Base-by-base conservation (phyloP, 495 filamentous ascomycete species). In the Letharia lupina region DNA sequence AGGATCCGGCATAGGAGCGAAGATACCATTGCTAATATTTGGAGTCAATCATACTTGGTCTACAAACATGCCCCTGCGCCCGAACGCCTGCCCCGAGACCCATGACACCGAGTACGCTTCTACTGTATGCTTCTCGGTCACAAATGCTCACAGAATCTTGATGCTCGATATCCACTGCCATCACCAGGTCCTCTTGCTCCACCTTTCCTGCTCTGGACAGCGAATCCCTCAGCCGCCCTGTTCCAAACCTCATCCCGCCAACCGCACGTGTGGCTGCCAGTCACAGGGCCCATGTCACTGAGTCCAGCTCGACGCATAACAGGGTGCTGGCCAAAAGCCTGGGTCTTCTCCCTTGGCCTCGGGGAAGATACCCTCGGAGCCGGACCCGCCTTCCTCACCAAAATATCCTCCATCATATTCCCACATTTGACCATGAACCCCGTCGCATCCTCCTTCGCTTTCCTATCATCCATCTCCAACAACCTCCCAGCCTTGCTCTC, bases 1-100 rank as follows among this genome's bases (percentile, higher is more conserved):
- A 6, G 54, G 52, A 42, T 10, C 54, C 47, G 52, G 28, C 33
- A 58, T 41, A 2, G 62, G 52, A 47, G 23, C 8, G 40, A 47
- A 45, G 52, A 65, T 59, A 65, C 41, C 63, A 40, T 45, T 65
- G 52, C 50, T 6, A n/a, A 57, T 64, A 58, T 33, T 16, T 41
- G 2, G 20, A 57, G 4, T 57, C 20, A 2, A 35, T 28, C 23
- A 28, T 57, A 1, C 5, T 20, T 57, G 54, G 7, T 57, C 33
- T 57, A 57, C 33, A 8, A 18, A 37, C 33, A 57, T 33, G 15
- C 39, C 15, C 31, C 33, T 3, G 13, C 1, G 54, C 54, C 54
- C 39, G 31, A 57, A 57, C 54, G 31, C 54, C 54, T 57, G 16
- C 33, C 33, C 7, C 54, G n/a, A 7, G 0, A 8, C 54, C 31